Conservation (phyloP, 345 rosid genomes). For the Eucalyptus brandiana region DNA sequence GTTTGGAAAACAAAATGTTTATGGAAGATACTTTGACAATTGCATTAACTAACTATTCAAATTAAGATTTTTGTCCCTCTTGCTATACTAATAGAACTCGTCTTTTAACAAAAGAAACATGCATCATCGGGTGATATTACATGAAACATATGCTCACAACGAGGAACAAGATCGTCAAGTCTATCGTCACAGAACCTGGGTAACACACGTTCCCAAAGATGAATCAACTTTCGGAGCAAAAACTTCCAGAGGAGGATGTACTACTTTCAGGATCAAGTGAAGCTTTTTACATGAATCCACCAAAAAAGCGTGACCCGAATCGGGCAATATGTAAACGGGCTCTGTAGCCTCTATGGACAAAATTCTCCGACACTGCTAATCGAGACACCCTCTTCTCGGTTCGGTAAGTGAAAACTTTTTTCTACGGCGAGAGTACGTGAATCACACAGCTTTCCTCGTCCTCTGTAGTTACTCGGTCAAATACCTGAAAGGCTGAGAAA, state of each 20-base stretch:
- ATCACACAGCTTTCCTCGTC: background rate
- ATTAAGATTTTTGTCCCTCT: background rate
- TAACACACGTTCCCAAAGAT: background rate
- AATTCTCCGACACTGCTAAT: background rate
- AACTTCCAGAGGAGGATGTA: background rate
- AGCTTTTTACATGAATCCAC: background rate
- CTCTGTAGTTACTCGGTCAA: background rate
- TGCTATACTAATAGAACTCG: rapidly evolving
- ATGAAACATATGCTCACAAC: background rate
- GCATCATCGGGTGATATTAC: background rate
- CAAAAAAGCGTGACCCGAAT: background rate
- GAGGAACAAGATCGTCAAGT: background rate
- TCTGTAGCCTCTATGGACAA: background rate
- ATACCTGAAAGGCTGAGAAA: background rate
- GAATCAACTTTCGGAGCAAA: background rate
- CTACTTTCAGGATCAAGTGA: background rate
- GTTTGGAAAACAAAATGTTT: background rate
- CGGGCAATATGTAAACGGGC: background rate
- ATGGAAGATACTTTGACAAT: background rate
- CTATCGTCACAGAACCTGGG: background rate
- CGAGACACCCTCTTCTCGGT: background rate
- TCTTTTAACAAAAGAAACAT: background rate
- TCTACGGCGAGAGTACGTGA: background rate
- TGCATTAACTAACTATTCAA: background rate
- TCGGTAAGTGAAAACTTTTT: background rate